Evolutionary conservation across 1,284 basidiomycete genomes (phyloP).

Genomic region (Clitocybe nebularis): DNA sequence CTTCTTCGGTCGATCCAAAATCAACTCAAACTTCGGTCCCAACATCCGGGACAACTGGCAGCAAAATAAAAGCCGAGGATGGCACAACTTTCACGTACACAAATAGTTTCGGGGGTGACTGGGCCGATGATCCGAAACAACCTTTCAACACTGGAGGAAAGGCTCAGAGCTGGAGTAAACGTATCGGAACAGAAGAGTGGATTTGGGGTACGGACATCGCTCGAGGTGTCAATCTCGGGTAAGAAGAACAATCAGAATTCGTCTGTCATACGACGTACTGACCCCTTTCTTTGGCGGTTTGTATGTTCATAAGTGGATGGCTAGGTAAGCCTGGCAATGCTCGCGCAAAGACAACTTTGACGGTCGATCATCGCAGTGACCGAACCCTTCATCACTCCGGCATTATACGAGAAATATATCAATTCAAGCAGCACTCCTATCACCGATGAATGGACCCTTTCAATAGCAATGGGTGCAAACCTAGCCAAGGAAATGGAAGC

Average conservation of each 20-base stretch:
- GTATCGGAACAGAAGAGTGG: slow-evolving; percentile 50
- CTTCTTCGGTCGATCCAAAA: slow-evolving; percentile 4
- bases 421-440: slow-evolving; percentile 41
- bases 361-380: slow-evolving; percentile 35
- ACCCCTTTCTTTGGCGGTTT: not conserved
- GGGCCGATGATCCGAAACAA: slow-evolving; percentile 59
- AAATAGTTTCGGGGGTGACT: slow-evolving; percentile 63
- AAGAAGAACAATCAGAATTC: slow-evolving; percentile 15
- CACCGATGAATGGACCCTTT: slow-evolving; percentile 83
- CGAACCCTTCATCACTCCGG: slow-evolving; percentile 57
- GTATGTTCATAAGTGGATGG: slow-evolving; percentile 31
- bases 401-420: slow-evolving; percentile 78
- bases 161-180: slow-evolving; percentile 67
- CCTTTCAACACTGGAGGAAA: slow-evolving; percentile 73
- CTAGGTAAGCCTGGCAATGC: too few species aligned
- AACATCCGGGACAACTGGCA: slow-evolving; percentile 49
- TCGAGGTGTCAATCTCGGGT: slow-evolving; percentile 44
- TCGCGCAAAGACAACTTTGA: slow-evolving; percentile 12
- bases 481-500: slow-evolving; percentile 63
- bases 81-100: slow-evolving; percentile 67
- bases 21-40: slow-evolving; percentile 23
- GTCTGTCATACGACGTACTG: slow-evolving; percentile 1
- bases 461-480: slow-evolving; percentile 54
- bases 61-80: slow-evolving; percentile 58
- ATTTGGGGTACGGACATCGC: slow-evolving; percentile 37